These are phyloP conservation scores for Irpex lacteus DNA, from an alignment of 1,284 basidiomycete species.

Conservation along the genomic window DNA sequence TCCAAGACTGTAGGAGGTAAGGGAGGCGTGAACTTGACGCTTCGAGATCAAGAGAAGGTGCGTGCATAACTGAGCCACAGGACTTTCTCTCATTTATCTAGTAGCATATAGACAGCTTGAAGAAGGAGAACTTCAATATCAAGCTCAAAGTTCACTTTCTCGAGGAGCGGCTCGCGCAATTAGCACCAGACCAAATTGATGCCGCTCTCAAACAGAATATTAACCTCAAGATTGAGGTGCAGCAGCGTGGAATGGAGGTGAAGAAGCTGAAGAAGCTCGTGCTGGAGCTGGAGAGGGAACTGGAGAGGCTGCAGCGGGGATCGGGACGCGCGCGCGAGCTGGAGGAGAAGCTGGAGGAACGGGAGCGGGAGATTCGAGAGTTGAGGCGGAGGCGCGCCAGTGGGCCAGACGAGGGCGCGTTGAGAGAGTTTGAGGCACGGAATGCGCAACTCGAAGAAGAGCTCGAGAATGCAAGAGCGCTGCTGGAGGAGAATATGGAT, in stretches of 20 bases:
- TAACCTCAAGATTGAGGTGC: slow-evolving; percentile 90
- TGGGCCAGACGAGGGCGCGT: slow-evolving; percentile 42
- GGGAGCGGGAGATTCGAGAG: slow-evolving; percentile 66
- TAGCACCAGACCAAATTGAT: slow-evolving; percentile 91
- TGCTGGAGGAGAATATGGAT: slow-evolving; percentile 76
- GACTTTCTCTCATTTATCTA: background rate
- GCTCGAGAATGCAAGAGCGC: slow-evolving; percentile 57
- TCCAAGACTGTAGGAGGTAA: slow-evolving; percentile 44
- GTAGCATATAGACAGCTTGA: slow-evolving; percentile 89
- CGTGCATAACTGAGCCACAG: slow-evolving; percentile 19
- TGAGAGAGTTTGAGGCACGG: slow-evolving; percentile 51
- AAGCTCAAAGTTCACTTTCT: slow-evolving; percentile 93
- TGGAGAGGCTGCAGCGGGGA: slow-evolving; percentile 67
- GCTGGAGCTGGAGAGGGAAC: slow-evolving; percentile 77
- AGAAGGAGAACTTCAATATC: slow-evolving; percentile 94
- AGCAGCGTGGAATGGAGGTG: slow-evolving; percentile 87
- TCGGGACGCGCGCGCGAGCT: slow-evolving; percentile 63
- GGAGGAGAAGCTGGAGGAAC: slow-evolving; percentile 66
- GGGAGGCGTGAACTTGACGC: slow-evolving; percentile 65
- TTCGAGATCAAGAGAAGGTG: slow-evolving; percentile 95
- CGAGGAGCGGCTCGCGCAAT: slow-evolving; percentile 83
- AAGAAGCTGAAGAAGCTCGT: slow-evolving; percentile 91
- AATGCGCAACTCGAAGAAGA: slow-evolving; percentile 72
- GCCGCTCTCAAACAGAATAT: slow-evolving; percentile 92
- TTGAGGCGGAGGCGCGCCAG: slow-evolving; percentile 43